Evolutionary conservation across 371 early-diverging fungal species (phyloP).

Genomic region (Parasitella parasitica): DNA sequence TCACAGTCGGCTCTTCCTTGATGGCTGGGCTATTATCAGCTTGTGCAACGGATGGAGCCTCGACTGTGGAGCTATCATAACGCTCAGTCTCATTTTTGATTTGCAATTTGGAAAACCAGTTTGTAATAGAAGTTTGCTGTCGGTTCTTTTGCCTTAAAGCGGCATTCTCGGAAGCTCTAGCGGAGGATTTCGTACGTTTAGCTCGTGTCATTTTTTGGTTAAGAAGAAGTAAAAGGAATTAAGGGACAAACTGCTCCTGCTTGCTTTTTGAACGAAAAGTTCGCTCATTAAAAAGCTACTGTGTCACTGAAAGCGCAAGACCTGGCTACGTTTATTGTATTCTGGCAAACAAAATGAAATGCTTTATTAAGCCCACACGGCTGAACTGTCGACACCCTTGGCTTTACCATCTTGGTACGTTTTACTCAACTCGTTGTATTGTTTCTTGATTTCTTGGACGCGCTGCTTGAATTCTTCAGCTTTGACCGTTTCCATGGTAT

Average conservation of each 20-base stretch:
- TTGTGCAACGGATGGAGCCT: neutral
- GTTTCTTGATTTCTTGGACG: neutral
- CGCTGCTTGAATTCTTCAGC: neutral
- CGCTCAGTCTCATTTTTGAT: neutral
- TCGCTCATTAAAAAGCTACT: neutral
- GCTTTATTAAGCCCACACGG: constrained; percentile 16
- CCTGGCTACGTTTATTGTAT: too few relatives aligned
- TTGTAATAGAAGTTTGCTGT: neutral
- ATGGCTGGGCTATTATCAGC: neutral
- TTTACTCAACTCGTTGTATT: constrained; percentile 3
- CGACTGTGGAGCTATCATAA: neutral
- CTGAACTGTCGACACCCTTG: constrained; percentile 10
- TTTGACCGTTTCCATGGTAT: neutral
- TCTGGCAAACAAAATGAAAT: too few relatives aligned
- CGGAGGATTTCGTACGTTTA: neutral
- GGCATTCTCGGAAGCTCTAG: neutral
- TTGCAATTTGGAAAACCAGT: neutral
- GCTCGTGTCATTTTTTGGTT: neutral
- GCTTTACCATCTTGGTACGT: constrained; percentile 11
- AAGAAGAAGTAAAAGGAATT: neutral
- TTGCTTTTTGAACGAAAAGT: too few relatives aligned
- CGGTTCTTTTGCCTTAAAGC: neutral
- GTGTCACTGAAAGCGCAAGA: neutral
- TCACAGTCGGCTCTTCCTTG: neutral
- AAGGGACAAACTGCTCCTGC: too few relatives aligned